phyloP scores from a whole-genome alignment of 352 stramenopile genomes.

The Phytopythium aichiense region DNA sequence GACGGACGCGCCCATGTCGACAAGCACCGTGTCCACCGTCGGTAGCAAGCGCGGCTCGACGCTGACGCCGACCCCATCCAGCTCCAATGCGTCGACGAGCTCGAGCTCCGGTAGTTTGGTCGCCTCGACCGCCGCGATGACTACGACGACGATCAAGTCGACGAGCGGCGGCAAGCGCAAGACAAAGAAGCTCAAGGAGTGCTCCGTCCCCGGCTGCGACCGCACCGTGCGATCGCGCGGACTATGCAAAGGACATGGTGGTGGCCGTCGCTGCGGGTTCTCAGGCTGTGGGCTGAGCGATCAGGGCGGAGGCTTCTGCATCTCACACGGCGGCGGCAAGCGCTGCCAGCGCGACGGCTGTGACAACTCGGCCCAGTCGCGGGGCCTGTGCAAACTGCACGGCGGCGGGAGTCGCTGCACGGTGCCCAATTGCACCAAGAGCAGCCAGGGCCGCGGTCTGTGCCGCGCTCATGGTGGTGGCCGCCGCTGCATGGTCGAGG shows the following conservation, averaged over 20 bases:
- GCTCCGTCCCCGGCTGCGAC: constrained; percentile 67
- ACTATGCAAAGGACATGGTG: constrained; percentile 77
- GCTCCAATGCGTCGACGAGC: constrained; percentile 18
- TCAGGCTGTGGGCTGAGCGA: constrained; percentile 68
- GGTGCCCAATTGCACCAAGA: constrained; percentile 81
- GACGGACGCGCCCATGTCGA: constrained; percentile 14
- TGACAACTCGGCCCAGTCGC: constrained; percentile 82
- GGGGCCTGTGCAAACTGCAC: constrained; percentile 77
- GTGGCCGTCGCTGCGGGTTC: constrained; percentile 66
- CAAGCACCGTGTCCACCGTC: constrained; percentile 13
- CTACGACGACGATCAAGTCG: neutral
- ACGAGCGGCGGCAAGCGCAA: constrained; percentile 35
- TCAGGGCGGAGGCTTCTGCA: constrained; percentile 77
- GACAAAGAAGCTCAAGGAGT: constrained; percentile 84
- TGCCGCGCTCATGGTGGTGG: constrained; percentile 83
- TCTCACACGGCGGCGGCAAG: constrained; percentile 80
- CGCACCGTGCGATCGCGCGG: constrained; percentile 74
- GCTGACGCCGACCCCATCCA: constrained; percentile 39
- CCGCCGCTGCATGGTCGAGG: constrained; percentile 74
- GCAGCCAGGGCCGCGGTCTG: constrained; percentile 76
- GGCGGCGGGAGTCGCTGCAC: constrained; percentile 76
- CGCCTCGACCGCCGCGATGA: neutral
- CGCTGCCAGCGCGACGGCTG: constrained; percentile 71
- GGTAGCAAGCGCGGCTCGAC: constrained; percentile 27
- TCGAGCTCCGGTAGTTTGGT: neutral